Base-by-base conservation (phyloP, 805 yeast species). In the Priceomyces castillae region DNA sequence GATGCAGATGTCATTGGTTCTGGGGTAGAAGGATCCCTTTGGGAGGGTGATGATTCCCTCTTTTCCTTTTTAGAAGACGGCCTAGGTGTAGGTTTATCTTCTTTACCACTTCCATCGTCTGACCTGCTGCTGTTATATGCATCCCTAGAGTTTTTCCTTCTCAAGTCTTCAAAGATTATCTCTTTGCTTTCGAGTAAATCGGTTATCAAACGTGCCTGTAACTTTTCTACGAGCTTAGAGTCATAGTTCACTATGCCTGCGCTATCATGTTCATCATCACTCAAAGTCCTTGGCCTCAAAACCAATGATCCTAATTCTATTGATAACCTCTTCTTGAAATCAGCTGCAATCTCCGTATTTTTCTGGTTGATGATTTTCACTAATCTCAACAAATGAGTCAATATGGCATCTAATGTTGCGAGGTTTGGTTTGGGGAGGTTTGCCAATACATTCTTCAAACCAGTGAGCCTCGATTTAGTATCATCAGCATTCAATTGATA, bases 321-420 rank as follows among this genome's bases (percentile, higher is more conserved):
- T 4, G 88, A 75, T 19, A 88, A 73, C n/a, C 68, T 66, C 12
- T 58, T 61, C 54, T 78, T 74, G 22, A 69, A 69, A 0, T 61
- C 57, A 0, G 70, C 37, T 5, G 71, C 63, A 46, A 64, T 50
- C 10, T 51, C 67, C 41, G 48, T 58, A 52, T 54, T 65, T 59
- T 57, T 76, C 50, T 58, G 71, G 57, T 74, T 78, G 63, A 58
- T 72, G 56, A 58, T 69, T 42, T 59, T 64, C 22, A 83, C 76
- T 44, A 88, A 64, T 37, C 95, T 71, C 41, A 76, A 74, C 58
- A 88, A 77, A 61, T 88, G 96, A 1, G 89, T 81, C 30, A 83
- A 75, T n/a, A 88, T 62, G 1, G 90, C 90, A 59, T 85, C 90
- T 42, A 88, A 71, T 0, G 95, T 85, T 1, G 95, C 92, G 34